Base-by-base conservation (phyloP, 1,284 basidiomycete genomes). In the Meripilus lineatus region DNA sequence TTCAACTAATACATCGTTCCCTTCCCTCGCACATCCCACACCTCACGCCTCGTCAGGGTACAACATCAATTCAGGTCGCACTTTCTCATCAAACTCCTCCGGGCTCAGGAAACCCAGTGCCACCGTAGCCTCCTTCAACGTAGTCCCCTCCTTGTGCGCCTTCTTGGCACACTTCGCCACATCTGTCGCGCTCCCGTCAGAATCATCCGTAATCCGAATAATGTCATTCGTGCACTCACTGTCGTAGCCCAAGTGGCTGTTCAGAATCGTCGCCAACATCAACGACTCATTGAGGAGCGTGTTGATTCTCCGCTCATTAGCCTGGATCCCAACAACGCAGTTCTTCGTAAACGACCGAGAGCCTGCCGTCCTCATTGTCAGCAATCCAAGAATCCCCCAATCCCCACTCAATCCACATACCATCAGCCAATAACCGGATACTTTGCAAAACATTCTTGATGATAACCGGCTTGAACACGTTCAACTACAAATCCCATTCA, bases 151-250 rank as follows among this genome's bases (percentile, higher is more conserved):
- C 68, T 89, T 93, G 77, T 99, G 96, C 13, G 96, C 96, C 69
- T 99, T 99, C 80, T 99, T 99, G 32, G 96, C 96, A 55, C 91
- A 93, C 67, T 92, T 94, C 41, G 96, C 96, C 35, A 98, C 95
- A 68, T 96, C 92, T 93, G 59, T 20, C 37, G 32, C 20, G 32
- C 15, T 4, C 35, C 17, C 14, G 24, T 37, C 26, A 32, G 21
- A 14, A 33, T 32, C 15, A 7, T 32, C 42, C 41, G 41, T 45
- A 26, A 48, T 46, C 42, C 47, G 20, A 38, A 15, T n/a, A 36
- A 40, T 13, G 20, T 20, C 32, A 48, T 58, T 22, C 26, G 32
- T 47, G n/a, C 18, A 81, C 90, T 68, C 57, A 91, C 89, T 95
- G 71, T 96, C 93, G 65, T 95, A 96, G 48, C 93, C 93, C 47